These are phyloP conservation scores for Hymenoscyphus albidus DNA, from an alignment of 2,329 filamentous ascomycete species.

Conservation along the genomic window DNA sequence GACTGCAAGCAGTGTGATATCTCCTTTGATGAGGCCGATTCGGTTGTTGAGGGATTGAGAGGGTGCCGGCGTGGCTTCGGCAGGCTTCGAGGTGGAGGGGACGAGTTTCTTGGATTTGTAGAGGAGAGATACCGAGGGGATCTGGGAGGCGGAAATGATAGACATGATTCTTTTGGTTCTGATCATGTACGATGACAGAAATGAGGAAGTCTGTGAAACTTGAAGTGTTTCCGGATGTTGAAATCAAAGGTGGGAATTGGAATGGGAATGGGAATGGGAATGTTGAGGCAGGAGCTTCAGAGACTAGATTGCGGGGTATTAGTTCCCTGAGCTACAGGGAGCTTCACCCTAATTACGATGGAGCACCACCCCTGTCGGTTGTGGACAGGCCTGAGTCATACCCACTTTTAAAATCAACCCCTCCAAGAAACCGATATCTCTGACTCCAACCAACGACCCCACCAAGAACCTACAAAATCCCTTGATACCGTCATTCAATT, in stretches of 20 bases:
- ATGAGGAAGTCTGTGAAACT: no score
- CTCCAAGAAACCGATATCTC: conserved; percentile 3
- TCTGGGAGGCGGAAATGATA: conserved; percentile 28
- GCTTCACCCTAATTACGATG: background rate
- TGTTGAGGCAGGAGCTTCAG: no score
- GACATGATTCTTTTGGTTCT: conserved; percentile 29
- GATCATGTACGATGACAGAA: conserved; percentile 14
- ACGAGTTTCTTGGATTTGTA: conserved; percentile 32
- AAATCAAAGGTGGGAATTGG: background rate
- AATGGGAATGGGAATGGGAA: background rate
- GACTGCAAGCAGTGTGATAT: conserved; percentile 75
- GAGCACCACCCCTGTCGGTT: background rate
- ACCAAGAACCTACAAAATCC: background rate
- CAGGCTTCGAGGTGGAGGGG: conserved; percentile 25
- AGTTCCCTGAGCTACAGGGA: background rate
- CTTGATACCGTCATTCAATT: background rate
- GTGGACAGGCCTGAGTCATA: background rate
- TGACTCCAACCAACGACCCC: conserved; percentile 9
- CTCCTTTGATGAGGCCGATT: conserved; percentile 66
- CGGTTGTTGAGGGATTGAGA: conserved; percentile 63
- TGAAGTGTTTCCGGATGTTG: background rate
- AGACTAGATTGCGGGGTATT: background rate
- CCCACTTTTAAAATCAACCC: conserved; percentile 4
- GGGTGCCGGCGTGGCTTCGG: conserved; percentile 28
- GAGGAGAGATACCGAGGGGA: conserved; percentile 33